A percentile compares a stretch with the other conserved stretches of the same genome.
Conservation (phyloP, 176 grass and related monocot species). For the Eleusine coracana region DNA sequence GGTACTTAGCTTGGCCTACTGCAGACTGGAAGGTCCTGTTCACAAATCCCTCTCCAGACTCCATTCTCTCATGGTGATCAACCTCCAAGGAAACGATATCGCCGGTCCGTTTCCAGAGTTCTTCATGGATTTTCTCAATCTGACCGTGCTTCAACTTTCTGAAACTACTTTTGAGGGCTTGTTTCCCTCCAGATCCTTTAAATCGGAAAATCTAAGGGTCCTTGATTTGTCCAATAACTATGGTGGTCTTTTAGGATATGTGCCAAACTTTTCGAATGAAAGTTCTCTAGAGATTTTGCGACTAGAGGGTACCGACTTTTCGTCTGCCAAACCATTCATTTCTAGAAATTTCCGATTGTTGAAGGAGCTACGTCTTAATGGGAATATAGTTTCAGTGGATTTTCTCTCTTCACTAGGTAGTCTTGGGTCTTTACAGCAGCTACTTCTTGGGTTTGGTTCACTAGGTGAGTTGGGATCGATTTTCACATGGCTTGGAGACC, state of each 20-base stretch:
- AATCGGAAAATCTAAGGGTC: neutral
- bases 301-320: conserved; percentile 14
- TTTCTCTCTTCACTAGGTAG: conserved; percentile 2
- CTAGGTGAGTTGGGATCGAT: neutral
- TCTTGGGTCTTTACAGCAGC: neutral
- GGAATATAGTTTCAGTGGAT: neutral
- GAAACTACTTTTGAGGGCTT: neutral
- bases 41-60: neutral
- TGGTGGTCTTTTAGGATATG: neutral
- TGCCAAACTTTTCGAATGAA: neutral
- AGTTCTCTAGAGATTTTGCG: conserved; percentile 26
- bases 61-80: neutral
- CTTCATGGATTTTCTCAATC: conserved; percentile 10
- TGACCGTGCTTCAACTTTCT: conserved; percentile 31
- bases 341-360: neutral
- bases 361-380: conserved; percentile 22
- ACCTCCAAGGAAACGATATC: neutral
- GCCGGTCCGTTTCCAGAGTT: conserved; percentile 14
- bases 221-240: conserved; percentile 40
- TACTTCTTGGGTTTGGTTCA: neutral
- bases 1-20: neutral
- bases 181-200: neutral
- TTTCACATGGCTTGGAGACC: neutral
- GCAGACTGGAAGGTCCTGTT: neutral
- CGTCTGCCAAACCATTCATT: neutral